These are phyloP conservation scores for Mycena filopes DNA, from an alignment of 768 basidiomycete genomes.

Conservation along the genomic window DNA sequence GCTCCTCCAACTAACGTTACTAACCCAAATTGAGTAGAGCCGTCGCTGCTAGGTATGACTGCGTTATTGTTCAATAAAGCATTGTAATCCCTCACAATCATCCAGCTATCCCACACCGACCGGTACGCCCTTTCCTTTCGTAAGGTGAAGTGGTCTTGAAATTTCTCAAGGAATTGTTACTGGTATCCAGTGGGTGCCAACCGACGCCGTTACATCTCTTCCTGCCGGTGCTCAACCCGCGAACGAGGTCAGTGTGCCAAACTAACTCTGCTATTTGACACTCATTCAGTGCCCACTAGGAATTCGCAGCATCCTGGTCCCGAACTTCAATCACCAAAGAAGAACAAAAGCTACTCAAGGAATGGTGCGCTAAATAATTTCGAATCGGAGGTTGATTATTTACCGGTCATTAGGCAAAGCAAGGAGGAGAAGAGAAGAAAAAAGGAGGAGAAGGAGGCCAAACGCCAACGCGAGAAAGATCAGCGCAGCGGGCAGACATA, in stretches of 20 bases:
- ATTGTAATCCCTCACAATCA: slow-evolving; percentile 37
- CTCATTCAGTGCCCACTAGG: slow-evolving; percentile 50
- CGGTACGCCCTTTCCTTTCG: slow-evolving; percentile 44
- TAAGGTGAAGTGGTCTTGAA: no score
- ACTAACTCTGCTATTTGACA: slow-evolving; percentile 18
- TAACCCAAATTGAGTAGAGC: slow-evolving; percentile 55
- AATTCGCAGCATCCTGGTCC: slow-evolving; percentile 68
- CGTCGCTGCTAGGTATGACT: slow-evolving; percentile 73
- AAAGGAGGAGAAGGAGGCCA: slow-evolving; percentile 59
- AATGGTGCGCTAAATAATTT: slow-evolving; percentile 51
- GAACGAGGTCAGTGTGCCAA: slow-evolving; percentile 56
- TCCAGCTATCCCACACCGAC: slow-evolving; percentile 76
- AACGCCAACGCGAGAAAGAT: slow-evolving; percentile 64
- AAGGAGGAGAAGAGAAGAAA: slow-evolving; percentile 56
- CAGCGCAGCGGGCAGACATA: slow-evolving; percentile 37
- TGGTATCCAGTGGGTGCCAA: slow-evolving; percentile 56
- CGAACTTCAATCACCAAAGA: slow-evolving; percentile 52
- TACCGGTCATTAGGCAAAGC: slow-evolving; percentile 51
- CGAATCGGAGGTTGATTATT: background rate
- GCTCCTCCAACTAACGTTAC: background rate
- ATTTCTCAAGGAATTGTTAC: background rate
- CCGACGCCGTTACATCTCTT: slow-evolving; percentile 71
- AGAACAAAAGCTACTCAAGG: slow-evolving; percentile 53
- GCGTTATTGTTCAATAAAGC: slow-evolving; percentile 9
- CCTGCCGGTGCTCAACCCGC: slow-evolving; percentile 73